phyloP scores from a whole-genome alignment of 2,329 filamentous ascomycete genomes.

The Periconia sp. region DNA sequence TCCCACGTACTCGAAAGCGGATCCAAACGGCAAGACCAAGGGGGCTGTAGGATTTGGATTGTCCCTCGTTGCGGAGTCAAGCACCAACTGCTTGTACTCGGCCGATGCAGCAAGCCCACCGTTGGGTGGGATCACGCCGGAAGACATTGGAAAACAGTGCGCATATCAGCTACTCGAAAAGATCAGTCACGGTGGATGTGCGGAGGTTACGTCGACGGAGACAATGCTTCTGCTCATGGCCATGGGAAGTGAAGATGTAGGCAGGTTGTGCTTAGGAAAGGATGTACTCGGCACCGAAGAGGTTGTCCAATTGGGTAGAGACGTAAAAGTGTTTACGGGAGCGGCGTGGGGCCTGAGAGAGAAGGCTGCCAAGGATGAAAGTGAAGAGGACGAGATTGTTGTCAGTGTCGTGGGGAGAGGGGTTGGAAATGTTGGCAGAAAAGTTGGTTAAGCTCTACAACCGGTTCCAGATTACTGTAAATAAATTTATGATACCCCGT shows the following conservation, averaged over 20 bases:
- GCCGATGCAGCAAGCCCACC: constrained; percentile 78
- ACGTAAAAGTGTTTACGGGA: constrained; percentile 84
- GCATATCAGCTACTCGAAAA: constrained; percentile 87
- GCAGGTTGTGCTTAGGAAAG: constrained; percentile 76
- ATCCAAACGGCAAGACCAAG: constrained; percentile 53
- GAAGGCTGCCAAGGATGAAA: constrained; percentile 47
- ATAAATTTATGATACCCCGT: background rate
- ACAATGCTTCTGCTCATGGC: constrained; percentile 89
- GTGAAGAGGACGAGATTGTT: constrained; percentile 66
- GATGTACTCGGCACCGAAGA: constrained; percentile 82
- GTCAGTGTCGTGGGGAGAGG: constrained; percentile 91
- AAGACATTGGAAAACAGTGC: constrained; percentile 86
- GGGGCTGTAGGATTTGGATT: constrained; percentile 90
- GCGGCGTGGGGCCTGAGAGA: constrained; percentile 86
- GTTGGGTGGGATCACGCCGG: constrained; percentile 78
- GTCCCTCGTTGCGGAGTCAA: constrained; percentile 90
- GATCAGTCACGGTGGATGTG: constrained; percentile 80
- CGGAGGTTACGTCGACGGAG: constrained; percentile 68
- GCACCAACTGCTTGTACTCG: constrained; percentile 80
- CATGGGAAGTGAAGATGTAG: constrained; percentile 96
- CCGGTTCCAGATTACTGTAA: background rate
- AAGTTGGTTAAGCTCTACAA: constrained; percentile 65
- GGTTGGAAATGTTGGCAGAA: constrained; percentile 92
- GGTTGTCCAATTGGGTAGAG: constrained; percentile 76
- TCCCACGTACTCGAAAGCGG: constrained; percentile 70